phyloP scores from a whole-genome alignment of 345 rosid genomes.

The Trapa incisa region DNA sequence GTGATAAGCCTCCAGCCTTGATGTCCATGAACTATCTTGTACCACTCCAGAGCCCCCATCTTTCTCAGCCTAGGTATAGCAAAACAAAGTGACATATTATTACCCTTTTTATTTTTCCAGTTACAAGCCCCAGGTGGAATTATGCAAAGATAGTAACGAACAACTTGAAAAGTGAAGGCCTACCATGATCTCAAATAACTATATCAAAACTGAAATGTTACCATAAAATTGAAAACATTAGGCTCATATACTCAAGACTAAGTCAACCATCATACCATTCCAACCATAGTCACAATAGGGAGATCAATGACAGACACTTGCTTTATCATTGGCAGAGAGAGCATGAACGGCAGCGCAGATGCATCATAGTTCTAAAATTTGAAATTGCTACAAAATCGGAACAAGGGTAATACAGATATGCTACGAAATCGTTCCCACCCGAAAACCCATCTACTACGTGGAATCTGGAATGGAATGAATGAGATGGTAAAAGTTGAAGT shows the following conservation, averaged over 20 bases:
- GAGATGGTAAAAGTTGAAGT: not conserved
- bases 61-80: conserved; percentile 46
- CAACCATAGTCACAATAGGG: not conserved
- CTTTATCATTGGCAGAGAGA: not conserved
- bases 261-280: not conserved
- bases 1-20: conserved; percentile 85
- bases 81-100: not conserved
- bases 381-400: not conserved
- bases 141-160: not conserved
- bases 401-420: too few relatives aligned
- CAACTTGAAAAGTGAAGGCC: not conserved
- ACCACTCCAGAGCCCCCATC: conserved; percentile 74
- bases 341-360: not conserved
- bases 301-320: not conserved
- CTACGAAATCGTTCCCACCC: too few relatives aligned
- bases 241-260: not conserved
- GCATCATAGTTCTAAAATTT: not conserved
- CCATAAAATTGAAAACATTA: not conserved
- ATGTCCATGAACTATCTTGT: conserved; percentile 51
- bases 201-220: not conserved
- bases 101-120: too few relatives aligned
- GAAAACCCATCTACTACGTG: too few relatives aligned
- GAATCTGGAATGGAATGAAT: not conserved
- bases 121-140: not conserved
- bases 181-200: not conserved